Base-by-base conservation (phyloP, 495 filamentous ascomycete genomes). In the Podospora pseudocomata region DNA sequence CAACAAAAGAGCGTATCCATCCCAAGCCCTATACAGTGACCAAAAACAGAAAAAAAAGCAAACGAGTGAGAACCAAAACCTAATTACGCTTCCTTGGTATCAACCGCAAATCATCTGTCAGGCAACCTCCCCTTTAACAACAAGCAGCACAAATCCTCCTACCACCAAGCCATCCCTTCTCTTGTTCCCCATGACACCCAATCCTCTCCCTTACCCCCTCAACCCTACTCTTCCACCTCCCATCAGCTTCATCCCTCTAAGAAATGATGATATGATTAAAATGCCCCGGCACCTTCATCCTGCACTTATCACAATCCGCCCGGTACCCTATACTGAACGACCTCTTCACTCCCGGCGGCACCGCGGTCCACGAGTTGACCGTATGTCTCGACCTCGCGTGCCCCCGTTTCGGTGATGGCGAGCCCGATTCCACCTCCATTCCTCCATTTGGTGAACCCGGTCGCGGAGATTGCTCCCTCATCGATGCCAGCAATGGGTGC, bases 291-390 rank as follows among this genome's bases (percentile, higher is more conserved):
- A 94, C 89, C 76, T 87, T 90, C 71, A 82, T 82, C 63, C 84
- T 85, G 76, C 93, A 97, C 79, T 94, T 94, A 65, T 93, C 91
- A 78, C 93, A 97, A 76, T 94, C 91, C 15, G 89, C 87, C 55
- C 92, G 83, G 78, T 90, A 95, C 20, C 93, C 93, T 88, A 97
- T 93, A 68, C 87, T 89, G 72, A 96, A 88, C 32, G 85, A 84
- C 70, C 85, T 84, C 78, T 88, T 93, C 80, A 87, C 86, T 68
- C 79, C 80, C 15, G 76, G 84, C 74, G 79, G 84, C n/a, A 73
- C 68, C 26, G 76, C 74, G 62, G 76, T 84, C 80, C 80, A 85
- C 70, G 78, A 78, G 73, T 81, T 78, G 69, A 85, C 60, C n/a
- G 79, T 80, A 67, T 85, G 82, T 19, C 78, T 79, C 65, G 80